Conservation (phyloP, 345 rosid species). For the Hevea brasiliensis region DNA sequence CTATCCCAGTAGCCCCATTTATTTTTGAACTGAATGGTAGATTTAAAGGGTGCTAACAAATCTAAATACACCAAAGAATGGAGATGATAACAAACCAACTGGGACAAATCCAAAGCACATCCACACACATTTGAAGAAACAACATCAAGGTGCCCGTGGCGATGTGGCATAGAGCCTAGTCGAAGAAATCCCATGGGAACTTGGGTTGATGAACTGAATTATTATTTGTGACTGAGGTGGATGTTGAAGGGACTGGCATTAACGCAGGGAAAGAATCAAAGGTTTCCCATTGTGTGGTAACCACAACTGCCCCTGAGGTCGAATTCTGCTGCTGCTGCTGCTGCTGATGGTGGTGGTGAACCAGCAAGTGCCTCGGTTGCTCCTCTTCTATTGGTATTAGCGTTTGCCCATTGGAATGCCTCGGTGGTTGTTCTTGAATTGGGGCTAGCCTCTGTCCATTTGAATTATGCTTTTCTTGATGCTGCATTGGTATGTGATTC, state of each 20-base stretch:
- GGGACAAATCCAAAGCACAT: conserved; percentile 48
- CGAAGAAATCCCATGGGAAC: conserved; percentile 93
- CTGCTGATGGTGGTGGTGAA: neutral
- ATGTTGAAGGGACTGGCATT: conserved; percentile 39
- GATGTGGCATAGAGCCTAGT: conserved; percentile 40
- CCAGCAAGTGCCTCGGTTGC: neutral
- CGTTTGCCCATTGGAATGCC: conserved; percentile 40
- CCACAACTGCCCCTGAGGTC: conserved; percentile 52
- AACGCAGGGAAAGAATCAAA: conserved; percentile 56
- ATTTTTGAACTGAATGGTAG: conserved; percentile 40
- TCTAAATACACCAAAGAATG: conserved; percentile 91
- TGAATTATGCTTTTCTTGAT: conserved; percentile 34
- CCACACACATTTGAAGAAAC: conserved; percentile 48
- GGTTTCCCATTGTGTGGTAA: conserved; percentile 92
- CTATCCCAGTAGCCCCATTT: conserved; percentile 51
- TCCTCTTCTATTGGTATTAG: conserved; percentile 21
- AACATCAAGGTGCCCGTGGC: neutral
- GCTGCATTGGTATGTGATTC: conserved; percentile 31
- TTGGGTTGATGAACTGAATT: conserved; percentile 49
- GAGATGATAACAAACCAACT: conserved; percentile 43
- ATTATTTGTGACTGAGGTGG: conserved; percentile 21
- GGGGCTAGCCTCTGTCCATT: conserved; percentile 43
- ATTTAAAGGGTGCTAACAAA: conserved; percentile 39
- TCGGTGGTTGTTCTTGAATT: conserved; percentile 41
- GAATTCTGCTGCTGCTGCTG: conserved; percentile 41